Evolutionary conservation across 2,329 filamentous ascomycete species (phyloP).

Genomic region (Ophiocordyceps australis): DNA sequence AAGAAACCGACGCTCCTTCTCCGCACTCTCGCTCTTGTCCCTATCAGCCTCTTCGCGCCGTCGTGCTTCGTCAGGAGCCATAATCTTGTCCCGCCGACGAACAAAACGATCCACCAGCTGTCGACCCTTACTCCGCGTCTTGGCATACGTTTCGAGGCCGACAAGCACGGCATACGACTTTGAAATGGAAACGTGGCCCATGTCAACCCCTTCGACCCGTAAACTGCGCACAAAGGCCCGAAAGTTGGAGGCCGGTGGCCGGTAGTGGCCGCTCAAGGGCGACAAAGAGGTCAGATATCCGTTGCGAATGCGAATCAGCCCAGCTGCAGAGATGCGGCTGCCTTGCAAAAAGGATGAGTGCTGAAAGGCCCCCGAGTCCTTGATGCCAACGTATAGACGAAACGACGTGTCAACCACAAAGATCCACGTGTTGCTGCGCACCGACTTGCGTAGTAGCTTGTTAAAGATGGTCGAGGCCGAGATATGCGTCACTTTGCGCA

Average conservation of each 20-base stretch:
- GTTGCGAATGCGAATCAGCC: constrained; percentile 69
- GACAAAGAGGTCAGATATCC: constrained; percentile 60
- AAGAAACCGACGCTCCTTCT: constrained; percentile 25
- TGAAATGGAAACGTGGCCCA: constrained; percentile 60
- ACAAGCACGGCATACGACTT: constrained; percentile 69
- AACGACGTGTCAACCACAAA: constrained; percentile 80
- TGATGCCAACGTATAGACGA: constrained; percentile 77
- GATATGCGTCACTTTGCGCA: constrained; percentile 36
- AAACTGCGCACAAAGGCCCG: constrained; percentile 61
- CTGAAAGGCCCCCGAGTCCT: constrained; percentile 74
- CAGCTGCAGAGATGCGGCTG: constrained; percentile 63
- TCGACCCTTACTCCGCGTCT: constrained; percentile 48
- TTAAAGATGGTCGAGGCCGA: constrained; percentile 60
- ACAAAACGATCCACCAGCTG: constrained; percentile 27
- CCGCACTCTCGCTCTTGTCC: constrained; percentile 42
- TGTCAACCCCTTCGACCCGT: constrained; percentile 57
- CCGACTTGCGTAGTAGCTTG: constrained; percentile 58
- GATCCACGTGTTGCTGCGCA: constrained; percentile 83
- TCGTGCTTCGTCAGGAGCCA: constrained; percentile 40
- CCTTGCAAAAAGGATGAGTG: constrained; percentile 83
- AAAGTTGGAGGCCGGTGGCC: constrained; percentile 70
- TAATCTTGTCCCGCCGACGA: constrained; percentile 36
- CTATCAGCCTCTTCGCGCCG: constrained; percentile 37
- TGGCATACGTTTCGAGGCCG: constrained; percentile 64
- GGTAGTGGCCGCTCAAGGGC: constrained; percentile 63